These are phyloP conservation scores for Ajuga chamaepitys DNA, from an alignment of 257 asterid genomes.

Conservation along the genomic window DNA sequence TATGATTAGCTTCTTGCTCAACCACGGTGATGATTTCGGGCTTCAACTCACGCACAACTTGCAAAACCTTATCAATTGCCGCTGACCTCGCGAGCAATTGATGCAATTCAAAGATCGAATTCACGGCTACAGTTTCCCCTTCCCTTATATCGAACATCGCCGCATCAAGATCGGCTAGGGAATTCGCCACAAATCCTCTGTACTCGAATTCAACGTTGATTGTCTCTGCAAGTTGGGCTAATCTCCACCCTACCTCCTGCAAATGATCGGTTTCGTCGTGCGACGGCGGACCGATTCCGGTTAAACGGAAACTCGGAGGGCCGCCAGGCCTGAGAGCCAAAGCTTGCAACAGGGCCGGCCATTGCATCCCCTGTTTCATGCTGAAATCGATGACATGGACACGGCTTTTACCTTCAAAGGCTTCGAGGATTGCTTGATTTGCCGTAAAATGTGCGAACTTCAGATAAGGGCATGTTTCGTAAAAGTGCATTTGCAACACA, in stretches of 20 bases:
- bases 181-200: slow-evolving; percentile 59
- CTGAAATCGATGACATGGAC: slow-evolving; percentile 86
- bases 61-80: slow-evolving; percentile 51
- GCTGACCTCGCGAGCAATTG: slow-evolving; percentile 61
- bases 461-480: slow-evolving; percentile 80
- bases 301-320: slow-evolving; percentile 69
- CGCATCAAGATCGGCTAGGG: slow-evolving; percentile 66
- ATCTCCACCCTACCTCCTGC: slow-evolving; percentile 67
- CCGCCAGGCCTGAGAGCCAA: slow-evolving; percentile 82
- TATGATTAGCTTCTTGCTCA: slow-evolving; percentile 88
- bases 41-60: slow-evolving; percentile 46
- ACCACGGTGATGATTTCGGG: slow-evolving; percentile 76
- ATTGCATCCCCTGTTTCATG: slow-evolving; percentile 93
- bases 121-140: slow-evolving; percentile 71
- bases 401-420: slow-evolving; percentile 44
- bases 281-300: slow-evolving; percentile 80
- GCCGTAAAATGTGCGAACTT: slow-evolving; percentile 95
- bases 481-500: slow-evolving; percentile 71
- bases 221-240: slow-evolving; percentile 65
- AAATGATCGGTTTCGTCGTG: slow-evolving; percentile 61
- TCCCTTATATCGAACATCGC: slow-evolving; percentile 64
- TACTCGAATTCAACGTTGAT: slow-evolving; percentile 67
- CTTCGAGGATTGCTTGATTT: slow-evolving; percentile 86
- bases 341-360: slow-evolving; percentile 92
- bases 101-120: slow-evolving; percentile 80